Evolutionary conservation across 2,329 filamentous ascomycete genomes (phyloP).

Genomic region (Esteya vermicola): DNA sequence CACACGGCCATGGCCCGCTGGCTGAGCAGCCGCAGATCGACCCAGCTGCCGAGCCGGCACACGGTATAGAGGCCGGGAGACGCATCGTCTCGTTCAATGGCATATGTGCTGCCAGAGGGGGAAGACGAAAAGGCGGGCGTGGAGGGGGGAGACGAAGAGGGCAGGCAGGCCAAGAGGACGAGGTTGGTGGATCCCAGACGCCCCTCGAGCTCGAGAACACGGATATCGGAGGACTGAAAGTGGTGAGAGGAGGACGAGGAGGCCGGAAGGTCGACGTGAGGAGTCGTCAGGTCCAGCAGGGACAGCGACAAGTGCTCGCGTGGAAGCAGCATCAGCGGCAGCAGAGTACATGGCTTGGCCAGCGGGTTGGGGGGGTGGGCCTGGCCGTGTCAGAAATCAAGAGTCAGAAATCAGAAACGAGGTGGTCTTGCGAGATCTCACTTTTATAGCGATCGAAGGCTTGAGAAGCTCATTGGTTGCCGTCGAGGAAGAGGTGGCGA

Average conservation of each 20-base stretch:
- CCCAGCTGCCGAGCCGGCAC: slow-evolving; percentile 54
- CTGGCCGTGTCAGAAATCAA: slow-evolving; percentile 19
- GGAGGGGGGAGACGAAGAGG: too few species aligned
- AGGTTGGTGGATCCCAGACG: slow-evolving; percentile 43
- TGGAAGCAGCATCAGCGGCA: slow-evolving; percentile 47
- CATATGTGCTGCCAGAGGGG: slow-evolving; percentile 33
- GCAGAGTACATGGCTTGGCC: slow-evolving; percentile 38
- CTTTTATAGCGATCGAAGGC: slow-evolving; percentile 37
- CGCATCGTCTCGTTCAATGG: slow-evolving; percentile 47
- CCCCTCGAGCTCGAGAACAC: slow-evolving; percentile 48
- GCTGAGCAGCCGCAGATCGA: slow-evolving; percentile 41
- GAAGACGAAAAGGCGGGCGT: too few species aligned
- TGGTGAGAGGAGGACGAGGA: slow-evolving; percentile 38
- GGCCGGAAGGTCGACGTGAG: slow-evolving; percentile 34
- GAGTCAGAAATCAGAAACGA: background rate
- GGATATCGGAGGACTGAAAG: slow-evolving; percentile 48
- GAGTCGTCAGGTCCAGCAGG: slow-evolving; percentile 40
- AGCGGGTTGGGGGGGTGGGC: slow-evolving; percentile 39
- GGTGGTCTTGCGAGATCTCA: slow-evolving; percentile 17
- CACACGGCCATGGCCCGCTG: slow-evolving; percentile 33
- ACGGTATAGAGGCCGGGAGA: slow-evolving; percentile 44
- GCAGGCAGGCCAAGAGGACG: slow-evolving; percentile 49
- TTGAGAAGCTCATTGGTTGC: slow-evolving; percentile 39
- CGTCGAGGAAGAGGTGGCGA: too few species aligned
- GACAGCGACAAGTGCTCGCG: slow-evolving; percentile 47